Conservation (phyloP, 2,329 filamentous ascomycete genomes). For the Pyrenochaeta sp. region DNA sequence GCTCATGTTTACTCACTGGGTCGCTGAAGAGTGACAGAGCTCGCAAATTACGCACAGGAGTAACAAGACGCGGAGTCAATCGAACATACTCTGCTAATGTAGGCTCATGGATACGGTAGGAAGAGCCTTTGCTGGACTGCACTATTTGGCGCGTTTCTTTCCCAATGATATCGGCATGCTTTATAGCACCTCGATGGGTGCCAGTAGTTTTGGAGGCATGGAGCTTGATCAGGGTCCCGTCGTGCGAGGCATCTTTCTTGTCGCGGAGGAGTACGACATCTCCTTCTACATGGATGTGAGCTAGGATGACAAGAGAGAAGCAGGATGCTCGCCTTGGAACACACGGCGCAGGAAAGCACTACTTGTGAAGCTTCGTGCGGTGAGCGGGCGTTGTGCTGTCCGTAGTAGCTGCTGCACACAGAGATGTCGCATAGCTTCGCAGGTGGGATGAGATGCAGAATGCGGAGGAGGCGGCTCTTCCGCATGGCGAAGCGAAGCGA, state of each 20-base stretch:
- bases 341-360: slow-evolving; percentile 25
- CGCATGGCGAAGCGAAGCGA: slow-evolving; percentile 12
- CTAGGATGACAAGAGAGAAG: neutral
- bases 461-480: slow-evolving; percentile 21
- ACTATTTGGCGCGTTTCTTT: slow-evolving; percentile 67
- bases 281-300: slow-evolving; percentile 40
- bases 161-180: slow-evolving; percentile 70
- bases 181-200: slow-evolving; percentile 59
- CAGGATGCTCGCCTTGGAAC: slow-evolving; percentile 39
- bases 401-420: slow-evolving; percentile 12
- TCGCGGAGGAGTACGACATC: slow-evolving; percentile 55
- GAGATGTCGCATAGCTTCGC: slow-evolving; percentile 29
- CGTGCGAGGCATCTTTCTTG: slow-evolving; percentile 44
- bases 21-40: no score
- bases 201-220: slow-evolving; percentile 42
- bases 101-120: slow-evolving; percentile 69
- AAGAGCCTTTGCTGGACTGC: slow-evolving; percentile 59
- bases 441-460: slow-evolving; percentile 17
- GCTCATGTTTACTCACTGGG: neutral
- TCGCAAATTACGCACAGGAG: slow-evolving; percentile 64
- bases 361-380: slow-evolving; percentile 27
- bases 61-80: slow-evolving; percentile 74
- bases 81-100: slow-evolving; percentile 78
- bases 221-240: slow-evolving; percentile 53
- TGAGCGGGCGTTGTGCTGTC: slow-evolving; percentile 4